Evolutionary conservation across 768 basidiomycete species (phyloP).

Genomic region (Tubosaeta sp.): DNA sequence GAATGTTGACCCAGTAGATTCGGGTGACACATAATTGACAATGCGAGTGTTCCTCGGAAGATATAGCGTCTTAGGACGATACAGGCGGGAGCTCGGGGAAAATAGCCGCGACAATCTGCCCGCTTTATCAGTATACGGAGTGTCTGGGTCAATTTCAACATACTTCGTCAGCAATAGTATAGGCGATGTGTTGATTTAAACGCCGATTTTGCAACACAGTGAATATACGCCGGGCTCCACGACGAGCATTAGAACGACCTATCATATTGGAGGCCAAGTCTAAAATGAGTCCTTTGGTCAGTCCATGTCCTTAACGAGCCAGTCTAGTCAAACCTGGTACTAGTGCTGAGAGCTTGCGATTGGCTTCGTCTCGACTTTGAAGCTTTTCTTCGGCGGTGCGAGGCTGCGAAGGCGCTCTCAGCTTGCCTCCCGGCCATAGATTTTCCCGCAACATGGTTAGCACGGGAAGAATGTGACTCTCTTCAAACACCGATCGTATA

Average conservation of each 20-base stretch:
- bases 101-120: conserved; percentile 53
- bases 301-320: background rate
- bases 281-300: conserved; percentile 27
- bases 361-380: conserved; percentile 80
- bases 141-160: conserved; percentile 12
- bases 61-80: conserved; percentile 3
- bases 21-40: conserved; percentile 1
- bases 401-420: conserved; percentile 55
- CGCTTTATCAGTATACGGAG: conserved; percentile 4
- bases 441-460: conserved; percentile 65
- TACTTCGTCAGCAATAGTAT: conserved; percentile 90
- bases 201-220: conserved; percentile 90
- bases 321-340: conserved; percentile 66
- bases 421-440: conserved; percentile 83
- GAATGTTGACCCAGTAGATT: conserved; percentile 12
- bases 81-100: conserved; percentile 47
- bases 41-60: background rate
- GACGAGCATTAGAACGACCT: conserved; percentile 90
- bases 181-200: conserved; percentile 90
- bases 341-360: conserved; percentile 82
- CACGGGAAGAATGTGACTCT: conserved; percentile 64
- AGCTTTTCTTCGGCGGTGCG: conserved; percentile 79
- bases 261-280: conserved; percentile 98
- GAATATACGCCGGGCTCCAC: conserved; percentile 90
- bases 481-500: conserved; percentile 58